Percentiles rank a stretch among this genome's conserved stretches.
Evolutionary conservation across 1,139 yeast genomes (phyloP).

Genomic region (Zhuliangozyma parablackwelliae): DNA sequence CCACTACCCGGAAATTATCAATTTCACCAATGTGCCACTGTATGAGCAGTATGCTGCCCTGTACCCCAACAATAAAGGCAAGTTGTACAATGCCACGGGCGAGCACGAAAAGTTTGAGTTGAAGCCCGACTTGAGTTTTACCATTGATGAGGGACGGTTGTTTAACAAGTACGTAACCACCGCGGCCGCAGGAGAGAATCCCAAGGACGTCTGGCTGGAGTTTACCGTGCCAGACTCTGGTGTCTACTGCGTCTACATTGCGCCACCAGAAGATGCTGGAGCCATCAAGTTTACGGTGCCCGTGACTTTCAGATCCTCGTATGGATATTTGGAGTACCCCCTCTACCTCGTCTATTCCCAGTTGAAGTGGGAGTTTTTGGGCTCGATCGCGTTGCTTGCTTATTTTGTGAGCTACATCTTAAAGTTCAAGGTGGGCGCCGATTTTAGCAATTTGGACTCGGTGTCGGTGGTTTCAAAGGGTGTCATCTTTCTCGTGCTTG

Average conservation of each 20-base stretch:
- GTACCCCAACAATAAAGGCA: constrained; percentile 11
- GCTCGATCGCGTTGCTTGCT: constrained; percentile 16
- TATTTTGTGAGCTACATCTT: constrained; percentile 26
- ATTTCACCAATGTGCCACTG: constrained; percentile 20
- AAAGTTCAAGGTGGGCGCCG: constrained; percentile 23
- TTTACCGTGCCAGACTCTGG: constrained; percentile 23
- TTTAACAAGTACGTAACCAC: constrained; percentile 8
- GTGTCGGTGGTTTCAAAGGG: constrained; percentile 31
- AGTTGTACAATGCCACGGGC: constrained; percentile 11
- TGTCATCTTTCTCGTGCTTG: constrained; percentile 25
- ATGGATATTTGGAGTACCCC: constrained; percentile 25
- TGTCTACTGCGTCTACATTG: constrained; percentile 31
- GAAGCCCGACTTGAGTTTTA: too few species aligned
- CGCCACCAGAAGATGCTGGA: constrained; percentile 16
- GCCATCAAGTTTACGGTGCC: constrained; percentile 14
- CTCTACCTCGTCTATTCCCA: constrained; percentile 18
- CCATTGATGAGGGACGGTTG: neutral
- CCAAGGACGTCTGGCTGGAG: constrained; percentile 5
- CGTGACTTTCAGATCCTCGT: constrained; percentile 18
- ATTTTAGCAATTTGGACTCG: constrained; percentile 28
- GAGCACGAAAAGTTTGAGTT: constrained; percentile 8
- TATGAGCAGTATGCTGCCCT: constrained; percentile 11
- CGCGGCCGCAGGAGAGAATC: neutral
- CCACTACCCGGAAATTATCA: constrained; percentile 20
- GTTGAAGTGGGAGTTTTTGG: constrained; percentile 13